A percentile compares a stretch with the other conserved stretches of the same genome.
Conservation (phyloP, 352 stramenopile species). For the Achlya hypogyna region DNA sequence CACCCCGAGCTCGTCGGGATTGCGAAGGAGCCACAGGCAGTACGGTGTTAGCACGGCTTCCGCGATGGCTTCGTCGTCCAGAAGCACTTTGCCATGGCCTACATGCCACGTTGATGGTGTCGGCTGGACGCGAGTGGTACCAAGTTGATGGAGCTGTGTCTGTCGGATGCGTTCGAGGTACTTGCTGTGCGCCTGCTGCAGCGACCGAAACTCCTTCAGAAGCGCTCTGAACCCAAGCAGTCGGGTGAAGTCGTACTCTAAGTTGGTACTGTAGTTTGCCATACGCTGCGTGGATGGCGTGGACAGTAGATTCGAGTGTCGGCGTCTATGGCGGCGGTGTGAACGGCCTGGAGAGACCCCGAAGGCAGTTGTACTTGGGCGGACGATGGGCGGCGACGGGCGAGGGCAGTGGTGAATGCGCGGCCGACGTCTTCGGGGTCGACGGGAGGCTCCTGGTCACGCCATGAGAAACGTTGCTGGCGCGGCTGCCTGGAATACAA, state of each 20-base stretch:
- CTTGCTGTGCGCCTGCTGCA: background rate
- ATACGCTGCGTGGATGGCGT: slow-evolving; percentile 2
- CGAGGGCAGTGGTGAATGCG: too few relatives aligned
- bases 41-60: background rate
- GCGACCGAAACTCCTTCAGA: background rate
- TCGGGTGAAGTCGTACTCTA: background rate
- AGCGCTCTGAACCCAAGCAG: background rate
- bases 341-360: background rate
- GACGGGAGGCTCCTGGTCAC: too few relatives aligned
- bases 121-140: too few relatives aligned
- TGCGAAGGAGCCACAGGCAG: background rate
- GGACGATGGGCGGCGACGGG: too few relatives aligned
- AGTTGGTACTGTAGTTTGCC: slow-evolving; percentile 8
- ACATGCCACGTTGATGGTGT: background rate
- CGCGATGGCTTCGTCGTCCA: background rate
- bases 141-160: background rate
- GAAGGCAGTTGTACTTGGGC: background rate
- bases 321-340: background rate
- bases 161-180: background rate
- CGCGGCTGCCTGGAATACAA: background rate
- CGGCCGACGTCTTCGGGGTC: too few relatives aligned
- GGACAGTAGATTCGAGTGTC: background rate
- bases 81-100: background rate
- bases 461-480: too few relatives aligned
- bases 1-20: background rate